Percentiles rank a stretch among this genome's conserved stretches.
Evolutionary conservation across 257 asterid species (phyloP).

Genomic region (Gynochthodes officinalis): DNA sequence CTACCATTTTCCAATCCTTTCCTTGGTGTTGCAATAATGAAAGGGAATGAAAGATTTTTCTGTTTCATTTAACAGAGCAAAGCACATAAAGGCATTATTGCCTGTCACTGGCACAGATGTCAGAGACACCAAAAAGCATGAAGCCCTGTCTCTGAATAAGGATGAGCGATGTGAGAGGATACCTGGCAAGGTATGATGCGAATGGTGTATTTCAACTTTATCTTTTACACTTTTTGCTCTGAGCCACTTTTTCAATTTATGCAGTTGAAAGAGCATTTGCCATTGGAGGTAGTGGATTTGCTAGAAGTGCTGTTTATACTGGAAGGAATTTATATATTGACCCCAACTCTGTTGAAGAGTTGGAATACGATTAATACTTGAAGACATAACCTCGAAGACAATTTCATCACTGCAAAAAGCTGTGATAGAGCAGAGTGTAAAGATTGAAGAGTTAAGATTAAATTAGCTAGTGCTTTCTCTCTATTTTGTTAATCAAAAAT

Average conservation of each 20-base stretch:
- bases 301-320: conserved; percentile 60
- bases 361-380: conserved; percentile 51
- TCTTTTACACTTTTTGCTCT: conserved; percentile 11
- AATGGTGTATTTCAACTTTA: conserved; percentile 10
- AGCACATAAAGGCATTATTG: conserved; percentile 64
- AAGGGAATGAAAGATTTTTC: conserved; percentile 15
- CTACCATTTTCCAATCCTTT: conserved; percentile 1
- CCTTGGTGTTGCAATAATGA: not conserved
- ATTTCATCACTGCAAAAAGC: conserved; percentile 53
- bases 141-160: conserved; percentile 22
- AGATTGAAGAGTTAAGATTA: conserved; percentile 50
- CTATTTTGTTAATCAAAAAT: not conserved
- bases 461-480: not conserved
- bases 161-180: conserved; percentile 58
- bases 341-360: conserved; percentile 53
- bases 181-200: conserved; percentile 47
- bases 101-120: conserved; percentile 39
- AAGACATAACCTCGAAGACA: conserved; percentile 61
- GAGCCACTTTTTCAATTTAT: conserved; percentile 24
- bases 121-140: conserved; percentile 27
- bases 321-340: conserved; percentile 71
- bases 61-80: conserved; percentile 52
- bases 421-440: conserved; percentile 38
- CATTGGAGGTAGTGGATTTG: conserved; percentile 53
- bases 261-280: conserved; percentile 56